Evolutionary conservation across 139 green algal genomes (phyloP).

Genomic region (Yamagishiella unicocca): DNA sequence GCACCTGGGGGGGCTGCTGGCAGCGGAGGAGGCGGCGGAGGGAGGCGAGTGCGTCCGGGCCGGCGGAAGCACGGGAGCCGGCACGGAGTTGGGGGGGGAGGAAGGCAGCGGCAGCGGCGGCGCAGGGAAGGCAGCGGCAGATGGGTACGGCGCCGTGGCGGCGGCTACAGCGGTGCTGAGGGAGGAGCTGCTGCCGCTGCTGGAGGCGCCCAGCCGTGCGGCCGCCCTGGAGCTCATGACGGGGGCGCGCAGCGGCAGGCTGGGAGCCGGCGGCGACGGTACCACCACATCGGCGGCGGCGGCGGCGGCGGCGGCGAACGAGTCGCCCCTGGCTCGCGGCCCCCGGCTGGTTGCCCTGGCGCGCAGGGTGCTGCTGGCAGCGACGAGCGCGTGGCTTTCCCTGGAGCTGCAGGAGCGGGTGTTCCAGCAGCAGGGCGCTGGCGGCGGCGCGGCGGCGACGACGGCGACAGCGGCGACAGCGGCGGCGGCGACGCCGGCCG

Average conservation of each 20-base stretch:
- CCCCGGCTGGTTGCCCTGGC: slow-evolving; percentile 5
- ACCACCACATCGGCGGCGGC: background rate
- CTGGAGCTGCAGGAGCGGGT: slow-evolving; percentile 27
- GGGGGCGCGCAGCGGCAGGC: background rate
- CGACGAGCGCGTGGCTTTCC: background rate
- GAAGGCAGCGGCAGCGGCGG: background rate
- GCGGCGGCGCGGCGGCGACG: too few species aligned
- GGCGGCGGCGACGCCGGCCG: background rate
- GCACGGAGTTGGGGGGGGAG: background rate
- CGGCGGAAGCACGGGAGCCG: background rate
- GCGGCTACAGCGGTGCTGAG: background rate
- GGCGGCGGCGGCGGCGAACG: background rate
- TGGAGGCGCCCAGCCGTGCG: background rate
- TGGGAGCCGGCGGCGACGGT: background rate
- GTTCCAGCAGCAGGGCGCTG: background rate
- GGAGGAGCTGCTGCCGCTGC: slow-evolving; percentile 29
- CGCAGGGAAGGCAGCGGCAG: background rate
- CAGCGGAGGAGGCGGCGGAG: background rate
- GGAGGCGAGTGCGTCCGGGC: too few species aligned
- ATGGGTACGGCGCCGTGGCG: background rate
- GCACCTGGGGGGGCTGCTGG: slow-evolving; percentile 13
- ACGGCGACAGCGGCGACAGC: too few species aligned
- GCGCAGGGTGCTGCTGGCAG: background rate
- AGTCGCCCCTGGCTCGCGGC: background rate
- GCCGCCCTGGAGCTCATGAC: background rate